Conservation (phyloP, 345 rosid genomes). For the Eucalyptus marginata region DNA sequence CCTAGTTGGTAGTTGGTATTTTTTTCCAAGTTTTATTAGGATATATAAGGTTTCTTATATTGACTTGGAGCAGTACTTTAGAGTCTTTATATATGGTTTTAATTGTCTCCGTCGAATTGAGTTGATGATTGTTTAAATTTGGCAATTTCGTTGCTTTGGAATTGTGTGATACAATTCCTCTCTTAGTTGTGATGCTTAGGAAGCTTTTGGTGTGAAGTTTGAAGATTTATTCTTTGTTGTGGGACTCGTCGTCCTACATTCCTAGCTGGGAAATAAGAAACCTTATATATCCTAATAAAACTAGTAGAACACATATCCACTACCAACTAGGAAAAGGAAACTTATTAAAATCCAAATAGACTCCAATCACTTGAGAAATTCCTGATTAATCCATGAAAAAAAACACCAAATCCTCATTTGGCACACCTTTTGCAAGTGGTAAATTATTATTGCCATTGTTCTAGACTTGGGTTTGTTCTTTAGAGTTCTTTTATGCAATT, state of each 20-base stretch:
- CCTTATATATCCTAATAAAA: neutral
- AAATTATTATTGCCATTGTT: neutral
- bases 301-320: neutral
- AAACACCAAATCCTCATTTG: neutral
- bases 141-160: neutral
- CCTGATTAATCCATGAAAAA: neutral
- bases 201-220: neutral
- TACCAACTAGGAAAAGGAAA: neutral
- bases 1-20: neutral
- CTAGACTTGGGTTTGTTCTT: neutral
- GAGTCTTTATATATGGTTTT: neutral
- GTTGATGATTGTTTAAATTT: neutral
- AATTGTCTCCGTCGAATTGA: neutral
- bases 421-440: neutral
- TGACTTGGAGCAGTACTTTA: neutral
- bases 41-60: neutral
- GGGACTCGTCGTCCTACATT: neutral
- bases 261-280: neutral
- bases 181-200: neutral
- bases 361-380: neutral
- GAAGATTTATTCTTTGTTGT: neutral
- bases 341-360: neutral
- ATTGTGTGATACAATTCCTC: neutral
- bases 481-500: neutral
- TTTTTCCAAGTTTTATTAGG: neutral